Conservation (phyloP, 2,329 filamentous ascomycete species). For the Cercospora zeina region DNA sequence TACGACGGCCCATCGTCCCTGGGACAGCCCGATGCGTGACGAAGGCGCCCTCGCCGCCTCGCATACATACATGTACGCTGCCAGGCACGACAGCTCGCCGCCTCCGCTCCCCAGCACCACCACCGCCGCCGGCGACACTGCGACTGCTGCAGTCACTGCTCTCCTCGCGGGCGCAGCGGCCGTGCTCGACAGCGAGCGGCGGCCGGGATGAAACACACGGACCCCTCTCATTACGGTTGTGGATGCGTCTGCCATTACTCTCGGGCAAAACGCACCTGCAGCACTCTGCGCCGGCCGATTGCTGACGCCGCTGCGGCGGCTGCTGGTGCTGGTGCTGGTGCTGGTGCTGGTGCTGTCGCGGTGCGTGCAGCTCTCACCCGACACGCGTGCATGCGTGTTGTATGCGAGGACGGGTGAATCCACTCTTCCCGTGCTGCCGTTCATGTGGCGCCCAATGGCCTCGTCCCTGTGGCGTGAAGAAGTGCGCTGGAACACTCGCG, state of each 20-base stretch:
- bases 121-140: too few species aligned
- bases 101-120: background rate
- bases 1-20: background rate
- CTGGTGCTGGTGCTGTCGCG: background rate
- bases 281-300: too few species aligned
- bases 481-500: constrained; percentile 8
- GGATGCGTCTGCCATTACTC: constrained; percentile 1
- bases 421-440: background rate
- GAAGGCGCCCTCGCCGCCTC: background rate
- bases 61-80: background rate
- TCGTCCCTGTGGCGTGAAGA: background rate
- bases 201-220: constrained; percentile 6
- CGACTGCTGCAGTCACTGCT: background rate
- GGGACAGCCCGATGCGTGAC: too few species aligned
- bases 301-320: too few species aligned
- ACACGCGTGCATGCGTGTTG: background rate
- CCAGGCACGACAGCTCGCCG: too few species aligned
- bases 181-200: background rate
- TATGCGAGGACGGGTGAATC: background rate
- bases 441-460: background rate
- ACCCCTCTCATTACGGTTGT: constrained; percentile 8
- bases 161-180: background rate
- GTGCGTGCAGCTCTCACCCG: background rate
- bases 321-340: background rate
- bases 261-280: background rate